Evolutionary conservation across 441 rosid species (phyloP).

Genomic region (Sinapis alba): DNA sequence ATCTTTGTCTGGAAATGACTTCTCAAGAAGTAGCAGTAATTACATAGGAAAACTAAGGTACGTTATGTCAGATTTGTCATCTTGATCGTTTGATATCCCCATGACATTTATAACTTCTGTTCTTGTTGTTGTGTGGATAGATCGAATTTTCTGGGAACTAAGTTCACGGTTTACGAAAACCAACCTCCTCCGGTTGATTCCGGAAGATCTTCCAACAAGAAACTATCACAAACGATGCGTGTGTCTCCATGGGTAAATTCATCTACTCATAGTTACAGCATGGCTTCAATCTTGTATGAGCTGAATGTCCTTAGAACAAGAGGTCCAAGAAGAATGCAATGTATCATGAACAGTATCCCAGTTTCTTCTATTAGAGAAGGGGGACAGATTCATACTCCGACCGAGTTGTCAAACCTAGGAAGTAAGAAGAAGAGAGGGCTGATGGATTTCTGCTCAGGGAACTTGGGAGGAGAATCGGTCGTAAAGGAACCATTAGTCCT

Average conservation of each 20-base stretch:
- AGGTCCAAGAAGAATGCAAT: slow-evolving; percentile 94
- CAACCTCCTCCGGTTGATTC: slow-evolving; percentile 56
- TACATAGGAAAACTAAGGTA: slow-evolving; percentile 82
- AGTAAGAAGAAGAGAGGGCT: slow-evolving; percentile 49
- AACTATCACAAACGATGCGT: slow-evolving; percentile 47
- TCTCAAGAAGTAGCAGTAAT: slow-evolving; percentile 59
- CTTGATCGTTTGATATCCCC: background rate
- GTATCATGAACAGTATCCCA: slow-evolving; percentile 67
- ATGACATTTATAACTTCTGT: background rate
- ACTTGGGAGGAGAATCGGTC: slow-evolving; percentile 33
- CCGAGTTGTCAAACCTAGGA: slow-evolving; percentile 47
- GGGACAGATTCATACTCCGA: slow-evolving; percentile 56
- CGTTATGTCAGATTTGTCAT: background rate
- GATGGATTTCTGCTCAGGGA: slow-evolving; percentile 45
- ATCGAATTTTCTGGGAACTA: slow-evolving; percentile 93
- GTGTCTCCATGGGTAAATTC: slow-evolving; percentile 50
- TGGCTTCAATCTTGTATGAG: slow-evolving; percentile 71
- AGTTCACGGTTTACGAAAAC: slow-evolving; percentile 71
- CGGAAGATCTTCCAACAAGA: slow-evolving; percentile 40
- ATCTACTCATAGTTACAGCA: slow-evolving; percentile 41
- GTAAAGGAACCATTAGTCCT: slow-evolving; percentile 53
- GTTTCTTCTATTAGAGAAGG: slow-evolving; percentile 73
- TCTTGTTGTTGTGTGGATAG: slow-evolving; percentile 44
- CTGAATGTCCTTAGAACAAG: slow-evolving; percentile 82
- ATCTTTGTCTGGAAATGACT: slow-evolving; percentile 65